Evolutionary conservation across 768 basidiomycete genomes (phyloP).

Genomic region (Serendipita vermifera): DNA sequence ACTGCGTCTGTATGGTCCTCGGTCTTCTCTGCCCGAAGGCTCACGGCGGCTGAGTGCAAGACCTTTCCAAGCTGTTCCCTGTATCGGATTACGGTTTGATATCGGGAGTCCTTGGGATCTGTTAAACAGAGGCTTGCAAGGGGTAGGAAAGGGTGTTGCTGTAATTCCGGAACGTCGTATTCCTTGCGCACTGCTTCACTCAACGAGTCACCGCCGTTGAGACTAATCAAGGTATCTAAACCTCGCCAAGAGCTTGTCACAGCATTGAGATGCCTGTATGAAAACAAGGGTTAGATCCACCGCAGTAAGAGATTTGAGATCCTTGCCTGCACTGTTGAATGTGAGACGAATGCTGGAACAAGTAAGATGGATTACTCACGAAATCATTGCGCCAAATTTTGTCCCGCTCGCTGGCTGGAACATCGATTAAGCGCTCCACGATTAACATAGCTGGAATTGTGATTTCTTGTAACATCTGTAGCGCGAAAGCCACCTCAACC

Average conservation of each 20-base stretch:
- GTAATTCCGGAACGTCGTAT: conserved; percentile 53
- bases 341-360: conserved; percentile 22
- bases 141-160: conserved; percentile 53
- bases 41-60: conserved; percentile 50
- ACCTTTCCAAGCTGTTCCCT: conserved; percentile 55
- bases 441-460: conserved; percentile 50
- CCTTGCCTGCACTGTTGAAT: conserved; percentile 47
- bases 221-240: conserved; percentile 55
- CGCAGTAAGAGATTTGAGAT: neutral
- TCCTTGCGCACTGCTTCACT: conserved; percentile 46
- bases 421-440: conserved; percentile 49
- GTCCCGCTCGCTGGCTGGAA: conserved; percentile 44
- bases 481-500: conserved; percentile 64
- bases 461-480: conserved; percentile 65
- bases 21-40: conserved; percentile 46
- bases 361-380: conserved; percentile 12
- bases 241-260: conserved; percentile 68
- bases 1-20: conserved; percentile 86
- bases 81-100: conserved; percentile 46
- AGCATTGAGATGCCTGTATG: conserved; percentile 48
- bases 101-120: conserved; percentile 60
- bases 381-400: conserved; percentile 62
- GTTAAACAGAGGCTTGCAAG: conserved; percentile 62
- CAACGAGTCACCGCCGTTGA: conserved; percentile 40
- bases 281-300: neutral